Conservation (phyloP, 805 yeast genomes). For the Zygotorulaspora danielsina region DNA sequence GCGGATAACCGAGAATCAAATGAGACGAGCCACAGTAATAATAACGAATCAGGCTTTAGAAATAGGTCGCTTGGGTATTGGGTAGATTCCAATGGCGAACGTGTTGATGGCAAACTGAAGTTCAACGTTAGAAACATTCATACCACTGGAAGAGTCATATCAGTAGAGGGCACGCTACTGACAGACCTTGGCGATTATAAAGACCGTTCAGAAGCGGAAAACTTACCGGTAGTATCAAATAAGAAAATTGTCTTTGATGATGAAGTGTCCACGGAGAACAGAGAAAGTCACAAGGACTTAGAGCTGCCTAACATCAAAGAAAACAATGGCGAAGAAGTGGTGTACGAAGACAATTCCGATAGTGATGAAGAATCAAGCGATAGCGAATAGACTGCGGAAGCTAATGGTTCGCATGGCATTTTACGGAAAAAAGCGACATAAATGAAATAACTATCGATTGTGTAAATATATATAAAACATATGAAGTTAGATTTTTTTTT, state of each 20-base stretch:
- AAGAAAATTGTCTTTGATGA: conserved; percentile 50
- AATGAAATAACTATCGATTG: background rate
- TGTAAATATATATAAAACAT: conserved; percentile 1
- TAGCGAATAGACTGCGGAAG: conserved; percentile 8
- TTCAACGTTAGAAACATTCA: conserved; percentile 71
- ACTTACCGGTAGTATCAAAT: conserved; percentile 48
- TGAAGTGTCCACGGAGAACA: conserved; percentile 36
- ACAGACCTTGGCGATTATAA: conserved; percentile 18
- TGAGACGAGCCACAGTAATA: conserved; percentile 11
- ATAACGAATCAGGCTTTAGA: conserved; percentile 25
- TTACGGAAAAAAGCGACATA: background rate
- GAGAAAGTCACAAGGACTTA: conserved; percentile 36
- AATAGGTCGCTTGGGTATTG: conserved; percentile 74
- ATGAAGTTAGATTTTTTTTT: too few species aligned
- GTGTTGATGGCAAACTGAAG: conserved; percentile 75
- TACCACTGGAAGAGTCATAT: conserved; percentile 74
- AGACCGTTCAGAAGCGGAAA: conserved; percentile 44
- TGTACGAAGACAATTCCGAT: conserved; percentile 33
- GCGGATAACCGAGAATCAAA: conserved; percentile 14
- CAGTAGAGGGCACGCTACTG: conserved; percentile 82
- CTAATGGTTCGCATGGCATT: background rate
- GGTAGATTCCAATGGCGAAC: conserved; percentile 70
- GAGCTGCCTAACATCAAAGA: conserved; percentile 33
- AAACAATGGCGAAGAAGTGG: conserved; percentile 35
- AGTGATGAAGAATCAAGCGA: conserved; percentile 24